These are phyloP conservation scores for Epichloe bromicola DNA, from an alignment of 2,329 filamentous ascomycete species.

Conservation along the genomic window DNA sequence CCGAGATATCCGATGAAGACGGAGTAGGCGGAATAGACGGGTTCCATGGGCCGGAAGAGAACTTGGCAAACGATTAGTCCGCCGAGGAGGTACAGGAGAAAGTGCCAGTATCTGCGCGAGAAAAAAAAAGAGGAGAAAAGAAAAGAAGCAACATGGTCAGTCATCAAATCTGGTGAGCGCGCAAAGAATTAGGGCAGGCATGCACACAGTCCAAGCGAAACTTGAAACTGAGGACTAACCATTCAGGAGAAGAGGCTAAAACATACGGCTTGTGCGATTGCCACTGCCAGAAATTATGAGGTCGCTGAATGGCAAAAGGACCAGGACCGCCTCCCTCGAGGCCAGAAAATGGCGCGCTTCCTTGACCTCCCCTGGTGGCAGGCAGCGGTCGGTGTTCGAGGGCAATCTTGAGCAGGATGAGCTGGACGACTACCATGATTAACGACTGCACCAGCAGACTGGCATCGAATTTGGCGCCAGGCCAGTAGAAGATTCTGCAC, in stretches of 20 bases:
- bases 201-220: too few relatives aligned
- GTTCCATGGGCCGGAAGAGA: constrained; percentile 44
- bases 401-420: constrained; percentile 52
- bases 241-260: not conserved
- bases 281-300: constrained; percentile 79
- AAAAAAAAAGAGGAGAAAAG: too few relatives aligned
- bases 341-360: constrained; percentile 49
- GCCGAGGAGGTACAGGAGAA: constrained; percentile 54
- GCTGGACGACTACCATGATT: constrained; percentile 52
- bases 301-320: constrained; percentile 33
- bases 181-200: too few relatives aligned
- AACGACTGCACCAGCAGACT: constrained; percentile 52
- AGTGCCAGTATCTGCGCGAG: constrained; percentile 56
- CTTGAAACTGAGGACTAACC: too few relatives aligned
- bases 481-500: constrained; percentile 55
- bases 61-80: constrained; percentile 51
- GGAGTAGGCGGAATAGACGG: constrained; percentile 53
- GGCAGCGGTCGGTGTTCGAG: constrained; percentile 52
- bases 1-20: constrained; percentile 59
- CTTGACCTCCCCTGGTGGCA: constrained; percentile 46
- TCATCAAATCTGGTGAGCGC: too few relatives aligned
- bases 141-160: not conserved
- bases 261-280: constrained; percentile 49
- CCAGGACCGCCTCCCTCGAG: constrained; percentile 25
- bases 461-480: constrained; percentile 50